Evolutionary conservation across 306 rosid species (phyloP).

Genomic region (Rubus parviflorus): DNA sequence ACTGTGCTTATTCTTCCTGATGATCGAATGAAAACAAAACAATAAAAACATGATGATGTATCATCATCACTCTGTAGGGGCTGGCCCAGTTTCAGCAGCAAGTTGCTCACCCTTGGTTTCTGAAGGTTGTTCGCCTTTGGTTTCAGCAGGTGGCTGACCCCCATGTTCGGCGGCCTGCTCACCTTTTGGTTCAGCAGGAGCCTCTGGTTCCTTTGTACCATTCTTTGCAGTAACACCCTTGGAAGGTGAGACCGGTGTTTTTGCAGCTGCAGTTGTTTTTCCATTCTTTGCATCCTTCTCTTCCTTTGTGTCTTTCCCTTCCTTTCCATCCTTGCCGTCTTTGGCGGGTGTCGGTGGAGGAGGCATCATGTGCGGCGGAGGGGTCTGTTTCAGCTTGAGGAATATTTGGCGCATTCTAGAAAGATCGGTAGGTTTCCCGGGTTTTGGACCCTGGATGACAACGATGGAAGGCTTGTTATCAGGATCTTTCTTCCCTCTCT

Average conservation of each 20-base stretch:
- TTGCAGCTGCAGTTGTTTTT: conserved; percentile 32
- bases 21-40: conserved; percentile 30
- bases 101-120: conserved; percentile 36
- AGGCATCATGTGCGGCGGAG: conserved; percentile 88
- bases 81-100: conserved; percentile 33
- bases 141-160: conserved; percentile 7
- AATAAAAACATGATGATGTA: neutral
- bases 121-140: conserved; percentile 40
- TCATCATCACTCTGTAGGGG: conserved; percentile 42
- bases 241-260: conserved; percentile 40
- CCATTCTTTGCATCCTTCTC: conserved; percentile 41
- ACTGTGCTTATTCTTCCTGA: conserved; percentile 56
- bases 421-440: conserved; percentile 92
- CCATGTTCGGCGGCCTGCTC: conserved; percentile 25
- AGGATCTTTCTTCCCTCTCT: conserved; percentile 82
- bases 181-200: conserved; percentile 34
- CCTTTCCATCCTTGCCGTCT: conserved; percentile 43
- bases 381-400: conserved; percentile 74
- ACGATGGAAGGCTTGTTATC: conserved; percentile 63
- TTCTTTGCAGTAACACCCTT: conserved; percentile 38
- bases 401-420: conserved; percentile 84
- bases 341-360: conserved; percentile 68
- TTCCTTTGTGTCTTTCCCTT: neutral
- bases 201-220: conserved; percentile 34
- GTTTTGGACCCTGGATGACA: conserved; percentile 90